These are phyloP conservation scores for Sonneratia alba DNA, from an alignment of 345 rosid genomes.

Conservation along the genomic window DNA sequence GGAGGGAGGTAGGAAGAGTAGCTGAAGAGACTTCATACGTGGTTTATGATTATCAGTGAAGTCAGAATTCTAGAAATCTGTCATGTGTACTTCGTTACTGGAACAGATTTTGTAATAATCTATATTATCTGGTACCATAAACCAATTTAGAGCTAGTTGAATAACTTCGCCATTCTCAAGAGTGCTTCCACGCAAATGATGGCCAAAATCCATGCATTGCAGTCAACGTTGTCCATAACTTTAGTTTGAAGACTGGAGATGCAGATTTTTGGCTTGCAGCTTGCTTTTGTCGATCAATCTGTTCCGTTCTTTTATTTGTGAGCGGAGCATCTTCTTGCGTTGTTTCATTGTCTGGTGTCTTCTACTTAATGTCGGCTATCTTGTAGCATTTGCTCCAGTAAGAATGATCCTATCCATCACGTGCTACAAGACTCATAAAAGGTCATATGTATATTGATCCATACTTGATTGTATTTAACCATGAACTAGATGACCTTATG, in stretches of 20 bases:
- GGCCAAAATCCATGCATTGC: slow-evolving; percentile 17
- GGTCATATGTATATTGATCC: too few species aligned
- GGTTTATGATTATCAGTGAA: too few species aligned
- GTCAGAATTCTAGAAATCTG: neutral
- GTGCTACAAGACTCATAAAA: too few species aligned
- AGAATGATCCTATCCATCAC: too few species aligned
- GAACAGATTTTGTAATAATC: neutral
- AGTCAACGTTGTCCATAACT: neutral
- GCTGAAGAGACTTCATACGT: too few species aligned
- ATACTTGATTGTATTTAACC: too few species aligned
- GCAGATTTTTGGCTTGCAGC: neutral
- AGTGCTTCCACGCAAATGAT: slow-evolving; percentile 70
- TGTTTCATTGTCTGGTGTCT: neutral
- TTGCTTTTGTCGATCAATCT: too few species aligned
- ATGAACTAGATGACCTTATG: too few species aligned
- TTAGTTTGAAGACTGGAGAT: too few species aligned
- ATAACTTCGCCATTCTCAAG: slow-evolving; percentile 22
- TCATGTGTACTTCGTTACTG: neutral
- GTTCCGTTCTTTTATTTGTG: neutral
- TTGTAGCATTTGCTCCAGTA: too few species aligned
- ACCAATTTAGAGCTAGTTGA: neutral
- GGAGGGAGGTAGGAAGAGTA: too few species aligned
- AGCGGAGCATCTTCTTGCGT: too few species aligned
- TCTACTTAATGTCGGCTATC: neutral
- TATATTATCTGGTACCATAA: neutral